Evolutionary conservation across 75 land plant species (phyloP).

Genomic region (Selaginella moellendorffii): DNA sequence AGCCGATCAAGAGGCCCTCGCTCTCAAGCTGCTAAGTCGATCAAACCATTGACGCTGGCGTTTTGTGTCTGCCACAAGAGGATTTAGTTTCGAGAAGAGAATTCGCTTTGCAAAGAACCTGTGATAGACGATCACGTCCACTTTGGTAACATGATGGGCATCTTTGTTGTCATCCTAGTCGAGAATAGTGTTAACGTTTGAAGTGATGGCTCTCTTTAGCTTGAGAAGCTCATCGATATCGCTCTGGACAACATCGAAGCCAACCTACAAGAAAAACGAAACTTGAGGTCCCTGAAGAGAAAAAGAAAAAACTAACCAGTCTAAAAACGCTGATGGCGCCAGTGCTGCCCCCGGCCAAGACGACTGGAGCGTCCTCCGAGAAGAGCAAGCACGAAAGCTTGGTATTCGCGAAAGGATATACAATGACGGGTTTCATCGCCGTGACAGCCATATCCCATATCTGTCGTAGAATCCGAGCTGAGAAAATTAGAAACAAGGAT

Average conservation of each 20-base stretch:
- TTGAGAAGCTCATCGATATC: constrained; percentile 19
- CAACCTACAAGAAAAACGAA: constrained; percentile 14
- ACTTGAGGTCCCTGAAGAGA: neutral
- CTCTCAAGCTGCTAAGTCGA: constrained; percentile 60
- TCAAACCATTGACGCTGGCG: no score
- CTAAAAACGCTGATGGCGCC: constrained; percentile 19
- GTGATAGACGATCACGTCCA: no score
- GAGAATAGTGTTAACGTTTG: constrained; percentile 14
- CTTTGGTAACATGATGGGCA: no score
- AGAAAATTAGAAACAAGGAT: neutral
- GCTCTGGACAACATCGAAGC: constrained; percentile 12
- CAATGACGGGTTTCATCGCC: constrained; percentile 26
- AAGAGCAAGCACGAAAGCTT: constrained; percentile 22
- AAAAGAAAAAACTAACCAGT: constrained; percentile 13
- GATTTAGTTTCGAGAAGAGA: no score
- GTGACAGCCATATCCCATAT: constrained; percentile 31
- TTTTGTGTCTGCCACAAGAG: no score
- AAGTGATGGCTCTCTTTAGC: constrained; percentile 16
- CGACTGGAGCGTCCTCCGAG: constrained; percentile 20
- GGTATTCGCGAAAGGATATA: constrained; percentile 13
- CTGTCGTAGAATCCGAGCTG: constrained; percentile 5
- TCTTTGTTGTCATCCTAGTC: no score
- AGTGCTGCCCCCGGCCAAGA: constrained; percentile 20
- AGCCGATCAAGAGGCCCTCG: constrained; percentile 72
- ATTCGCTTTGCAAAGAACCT: no score